A percentile compares a stretch with the other conserved stretches of the same genome.
These are phyloP conservation scores for Forsythia suspensa DNA, from an alignment of 257 asterid species.

Conservation along the genomic window DNA sequence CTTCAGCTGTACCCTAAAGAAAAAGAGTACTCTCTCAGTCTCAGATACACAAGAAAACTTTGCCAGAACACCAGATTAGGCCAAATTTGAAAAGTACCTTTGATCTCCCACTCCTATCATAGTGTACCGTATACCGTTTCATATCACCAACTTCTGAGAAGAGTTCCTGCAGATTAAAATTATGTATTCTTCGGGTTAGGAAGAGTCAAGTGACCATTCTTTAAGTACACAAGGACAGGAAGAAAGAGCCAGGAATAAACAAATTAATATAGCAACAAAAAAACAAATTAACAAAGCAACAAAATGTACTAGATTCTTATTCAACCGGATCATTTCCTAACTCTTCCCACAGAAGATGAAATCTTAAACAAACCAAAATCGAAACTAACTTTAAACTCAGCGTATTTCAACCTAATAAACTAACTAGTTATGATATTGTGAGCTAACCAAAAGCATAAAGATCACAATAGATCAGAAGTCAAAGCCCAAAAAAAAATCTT, in stretches of 20 bases:
- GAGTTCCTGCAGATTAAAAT: conserved; percentile 62
- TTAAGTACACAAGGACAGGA: conserved; percentile 10
- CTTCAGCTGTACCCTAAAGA: conserved; percentile 92
- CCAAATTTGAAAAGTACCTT: conserved; percentile 59
- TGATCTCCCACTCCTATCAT: conserved; percentile 93
- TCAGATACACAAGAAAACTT: conserved; percentile 29
- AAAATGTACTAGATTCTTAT: neutral
- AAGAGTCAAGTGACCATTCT: conserved; percentile 7
- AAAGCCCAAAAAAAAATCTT: neutral
- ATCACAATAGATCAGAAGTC: neutral
- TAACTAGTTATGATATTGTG: neutral
- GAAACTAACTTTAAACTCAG: neutral
- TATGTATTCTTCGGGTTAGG: conserved; percentile 1
- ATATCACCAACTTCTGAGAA: conserved; percentile 89
- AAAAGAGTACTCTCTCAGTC: conserved; percentile 27
- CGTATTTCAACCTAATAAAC: neutral
- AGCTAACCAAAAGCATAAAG: neutral
- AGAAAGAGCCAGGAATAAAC: neutral
- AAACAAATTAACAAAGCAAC: no score
- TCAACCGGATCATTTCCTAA: neutral
- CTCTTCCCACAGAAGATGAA: neutral
- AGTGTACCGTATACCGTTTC: conserved; percentile 69
- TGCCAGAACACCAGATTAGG: conserved; percentile 23
- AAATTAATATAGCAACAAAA: no score
- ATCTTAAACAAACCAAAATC: neutral